Evolutionary conservation across 225 moss, liverwort and hornwort species (phyloP), one percentile per base, ranked within the genome.

Genomic region (Bryoerythrophyllum caledonicum): DNA sequence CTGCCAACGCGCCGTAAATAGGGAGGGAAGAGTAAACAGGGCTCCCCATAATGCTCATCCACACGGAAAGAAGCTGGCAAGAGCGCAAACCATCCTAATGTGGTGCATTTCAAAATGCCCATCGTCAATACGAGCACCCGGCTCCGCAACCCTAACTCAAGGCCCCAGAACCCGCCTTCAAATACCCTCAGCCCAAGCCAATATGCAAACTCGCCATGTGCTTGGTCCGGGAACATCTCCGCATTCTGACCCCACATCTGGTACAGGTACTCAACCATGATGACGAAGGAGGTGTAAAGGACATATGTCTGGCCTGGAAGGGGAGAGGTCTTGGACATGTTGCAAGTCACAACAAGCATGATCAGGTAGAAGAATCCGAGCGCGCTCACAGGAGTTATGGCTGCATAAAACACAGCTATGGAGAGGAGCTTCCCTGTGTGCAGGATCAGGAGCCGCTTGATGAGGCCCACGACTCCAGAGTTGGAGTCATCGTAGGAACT

Each of bases 261-360:
- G 74, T 87, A 97, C 37, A 97, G 78, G 66, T 97, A 97, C 75
- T 93, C 96, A 28, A 78, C 27, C 23, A 84, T 74, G 49, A 87
- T 79, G 24, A 97, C 73, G 35, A 91, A 70, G 30, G 91, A 92
- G 40, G 96, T 90, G 73, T 94, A 97, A 67, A 97, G 77, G 26
- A 82, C 90, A 63, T 85, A 97, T 13, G 91, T 78, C 71, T 93
- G 88, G 20, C 90, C 94, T 60, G 96, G 96, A 68, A 92, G 82
- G 52, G 87, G 76, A 61, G 96, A 97, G 53, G 82, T 83, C 78
- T 97, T 97, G 56, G 92, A 91, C 94, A 97, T 94, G 75, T 94
- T 94, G 82, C 88, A 94, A 7, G 96, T 93, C 56, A 93, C 56
- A 52, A 94, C 86, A 46, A 97, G 82, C 92, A 97, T 94, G 37